phyloP scores from a whole-genome alignment of 148 eudicot species.

The Camellia granthamiana region DNA sequence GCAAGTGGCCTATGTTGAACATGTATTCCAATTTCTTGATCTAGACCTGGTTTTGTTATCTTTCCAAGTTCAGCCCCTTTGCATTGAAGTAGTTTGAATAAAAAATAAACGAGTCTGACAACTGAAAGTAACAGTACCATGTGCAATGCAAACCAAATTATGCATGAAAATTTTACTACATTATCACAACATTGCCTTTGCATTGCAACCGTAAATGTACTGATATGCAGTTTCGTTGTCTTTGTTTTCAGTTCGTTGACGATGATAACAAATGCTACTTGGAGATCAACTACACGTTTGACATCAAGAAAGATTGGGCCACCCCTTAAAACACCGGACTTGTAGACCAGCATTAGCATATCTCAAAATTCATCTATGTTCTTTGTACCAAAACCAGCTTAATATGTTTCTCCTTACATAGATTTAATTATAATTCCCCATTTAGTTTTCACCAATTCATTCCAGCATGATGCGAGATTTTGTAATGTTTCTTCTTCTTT shows the following conservation, averaged over 20 bases:
- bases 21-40: not conserved
- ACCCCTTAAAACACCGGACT: not conserved
- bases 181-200: not conserved
- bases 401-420: not conserved
- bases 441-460: conserved; percentile 3
- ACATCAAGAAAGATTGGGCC: conserved; percentile 32
- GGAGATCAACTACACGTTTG: conserved; percentile 34
- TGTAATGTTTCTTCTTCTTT: not conserved
- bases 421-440: not conserved
- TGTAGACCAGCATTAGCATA: not conserved
- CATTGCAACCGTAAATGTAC: not conserved
- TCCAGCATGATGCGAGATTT: conserved; percentile 6
- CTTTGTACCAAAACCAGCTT: not conserved
- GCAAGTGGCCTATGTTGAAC: not conserved
- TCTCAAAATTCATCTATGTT: not conserved
- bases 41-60: not conserved
- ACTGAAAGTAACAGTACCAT: not conserved
- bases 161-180: not conserved
- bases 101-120: not conserved
- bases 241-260: conserved; percentile 28
- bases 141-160: not conserved
- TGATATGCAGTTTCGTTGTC: not conserved
- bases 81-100: too few relatives aligned
- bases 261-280: conserved; percentile 34
- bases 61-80: not conserved